Evolutionary conservation across 2,329 filamentous ascomycete genomes (phyloP).

Genomic region (Aureobasidium pullulans): DNA sequence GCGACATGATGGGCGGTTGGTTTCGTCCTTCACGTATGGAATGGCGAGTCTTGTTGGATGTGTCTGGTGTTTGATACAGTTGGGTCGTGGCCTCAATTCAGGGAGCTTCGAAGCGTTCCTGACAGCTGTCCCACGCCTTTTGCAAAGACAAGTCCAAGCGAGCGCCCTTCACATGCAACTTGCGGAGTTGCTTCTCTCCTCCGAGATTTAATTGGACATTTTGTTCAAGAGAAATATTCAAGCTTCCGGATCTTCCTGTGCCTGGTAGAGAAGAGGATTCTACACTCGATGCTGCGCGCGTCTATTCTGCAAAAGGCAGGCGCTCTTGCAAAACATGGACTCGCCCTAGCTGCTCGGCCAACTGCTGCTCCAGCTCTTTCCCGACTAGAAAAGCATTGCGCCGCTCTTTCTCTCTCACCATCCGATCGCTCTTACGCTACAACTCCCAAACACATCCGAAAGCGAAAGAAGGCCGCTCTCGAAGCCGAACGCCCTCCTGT

Average conservation of each 20-base stretch:
- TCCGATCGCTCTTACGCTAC: not conserved
- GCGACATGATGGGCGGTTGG: constrained; percentile 35
- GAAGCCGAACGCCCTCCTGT: constrained; percentile 1
- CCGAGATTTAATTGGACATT: constrained; percentile 1
- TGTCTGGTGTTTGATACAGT: not conserved
- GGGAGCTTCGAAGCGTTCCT: not conserved
- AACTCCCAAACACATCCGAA: constrained; percentile 11
- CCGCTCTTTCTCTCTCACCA: constrained; percentile 2
- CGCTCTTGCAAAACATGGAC: constrained; percentile 7
- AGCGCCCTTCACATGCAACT: constrained; percentile 3
- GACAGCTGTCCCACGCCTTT: constrained; percentile 7
- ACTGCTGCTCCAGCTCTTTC: not conserved
- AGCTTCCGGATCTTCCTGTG: not conserved
- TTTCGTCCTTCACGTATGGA: not conserved
- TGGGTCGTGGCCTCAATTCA: constrained; percentile 10
- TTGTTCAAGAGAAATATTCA: not conserved
- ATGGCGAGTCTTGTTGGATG: not conserved
- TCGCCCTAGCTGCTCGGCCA: not conserved
- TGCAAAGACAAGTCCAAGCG: constrained; percentile 1
- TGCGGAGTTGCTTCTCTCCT: constrained; percentile 6
- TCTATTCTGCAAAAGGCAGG: constrained; percentile 1
- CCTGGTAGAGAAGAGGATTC: not conserved
- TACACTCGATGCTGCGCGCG: constrained; percentile 9
- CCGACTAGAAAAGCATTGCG: not conserved
- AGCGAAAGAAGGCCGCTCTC: not conserved